Evolutionary conservation across 768 basidiomycete genomes (phyloP).

Genomic region (Tremella yokohamensis): DNA sequence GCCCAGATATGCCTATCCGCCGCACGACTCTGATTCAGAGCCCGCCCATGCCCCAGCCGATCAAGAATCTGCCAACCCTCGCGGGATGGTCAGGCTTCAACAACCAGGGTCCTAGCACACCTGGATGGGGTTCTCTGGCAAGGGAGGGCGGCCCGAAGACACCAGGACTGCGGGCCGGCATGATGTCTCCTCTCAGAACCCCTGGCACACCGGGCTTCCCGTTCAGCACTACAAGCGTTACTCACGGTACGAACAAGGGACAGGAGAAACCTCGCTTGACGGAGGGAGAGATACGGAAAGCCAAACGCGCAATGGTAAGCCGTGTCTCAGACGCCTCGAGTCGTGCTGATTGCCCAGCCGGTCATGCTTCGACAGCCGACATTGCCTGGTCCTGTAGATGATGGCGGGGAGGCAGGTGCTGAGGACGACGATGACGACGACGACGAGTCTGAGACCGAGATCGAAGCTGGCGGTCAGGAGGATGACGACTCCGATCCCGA

Average conservation of each 20-base stretch:
- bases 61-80: conserved; percentile 50
- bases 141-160: conserved; percentile 31
- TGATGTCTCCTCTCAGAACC: conserved; percentile 13
- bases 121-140: conserved; percentile 36
- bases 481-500: conserved; percentile 40
- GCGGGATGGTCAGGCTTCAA: conserved; percentile 32
- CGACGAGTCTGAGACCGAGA: conserved; percentile 21
- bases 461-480: conserved; percentile 20
- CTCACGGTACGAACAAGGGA: conserved; percentile 13
- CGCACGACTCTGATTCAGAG: conserved; percentile 42
- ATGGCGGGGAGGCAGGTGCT: conserved; percentile 29
- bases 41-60: conserved; percentile 48
- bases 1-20: conserved; percentile 34
- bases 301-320: conserved; percentile 46
- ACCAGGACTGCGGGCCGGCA: conserved; percentile 30
- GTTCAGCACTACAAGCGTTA: conserved; percentile 15
- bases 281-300: conserved; percentile 43
- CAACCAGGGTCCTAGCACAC: conserved; percentile 21
- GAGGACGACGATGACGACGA: conserved; percentile 40
- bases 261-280: conserved; percentile 18
- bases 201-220: conserved; percentile 33
- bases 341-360: conserved; percentile 33
- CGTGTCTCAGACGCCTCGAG: neutral
- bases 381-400: conserved; percentile 22
- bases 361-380: conserved; percentile 50